Percentiles rank a stretch among this genome's conserved stretches.
phyloP scores from a whole-genome alignment of 495 filamentous ascomycete genomes.

The Astrothelium macrocarpum region DNA sequence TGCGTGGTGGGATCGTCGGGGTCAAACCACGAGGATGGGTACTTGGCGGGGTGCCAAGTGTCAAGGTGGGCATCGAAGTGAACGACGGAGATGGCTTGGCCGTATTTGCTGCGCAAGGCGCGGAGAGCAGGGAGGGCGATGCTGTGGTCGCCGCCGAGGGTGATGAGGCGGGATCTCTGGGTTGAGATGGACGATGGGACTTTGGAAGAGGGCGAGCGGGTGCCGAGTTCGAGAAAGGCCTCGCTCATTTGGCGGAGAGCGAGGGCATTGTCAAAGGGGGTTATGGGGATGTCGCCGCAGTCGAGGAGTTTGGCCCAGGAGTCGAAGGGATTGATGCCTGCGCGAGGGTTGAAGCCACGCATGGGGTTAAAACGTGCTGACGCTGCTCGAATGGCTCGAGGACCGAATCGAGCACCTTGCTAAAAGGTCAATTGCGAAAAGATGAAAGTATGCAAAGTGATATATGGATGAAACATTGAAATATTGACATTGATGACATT shows the following conservation, averaged over 20 bases:
- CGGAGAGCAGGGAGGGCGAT: conserved; percentile 67
- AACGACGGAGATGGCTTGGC: conserved; percentile 61
- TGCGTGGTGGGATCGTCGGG: conserved; percentile 43
- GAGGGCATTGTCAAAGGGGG: conserved; percentile 66
- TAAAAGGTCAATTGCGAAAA: neutral
- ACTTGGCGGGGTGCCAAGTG: conserved; percentile 75
- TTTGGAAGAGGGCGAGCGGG: conserved; percentile 37
- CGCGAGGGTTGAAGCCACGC: conserved; percentile 68
- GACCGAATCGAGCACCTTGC: conserved; percentile 69
- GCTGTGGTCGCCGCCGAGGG: conserved; percentile 73
- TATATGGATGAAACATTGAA: too few relatives aligned
- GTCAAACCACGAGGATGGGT: conserved; percentile 59
- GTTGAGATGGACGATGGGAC: conserved; percentile 24
- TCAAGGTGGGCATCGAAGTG: conserved; percentile 72
- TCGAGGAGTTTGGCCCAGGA: conserved; percentile 67
- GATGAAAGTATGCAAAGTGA: neutral
- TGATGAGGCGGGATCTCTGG: conserved; percentile 57
- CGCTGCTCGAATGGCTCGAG: conserved; percentile 70
- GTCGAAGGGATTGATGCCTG: conserved; percentile 64
- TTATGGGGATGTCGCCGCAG: conserved; percentile 76
- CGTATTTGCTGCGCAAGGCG: conserved; percentile 60
- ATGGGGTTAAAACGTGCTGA: conserved; percentile 62
- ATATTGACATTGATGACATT: too few relatives aligned
- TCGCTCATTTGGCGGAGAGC: conserved; percentile 69
- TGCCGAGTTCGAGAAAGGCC: conserved; percentile 58